These are phyloP conservation scores for Gastrodia elata DNA, from an alignment of 106 monocot species.

Conservation along the genomic window DNA sequence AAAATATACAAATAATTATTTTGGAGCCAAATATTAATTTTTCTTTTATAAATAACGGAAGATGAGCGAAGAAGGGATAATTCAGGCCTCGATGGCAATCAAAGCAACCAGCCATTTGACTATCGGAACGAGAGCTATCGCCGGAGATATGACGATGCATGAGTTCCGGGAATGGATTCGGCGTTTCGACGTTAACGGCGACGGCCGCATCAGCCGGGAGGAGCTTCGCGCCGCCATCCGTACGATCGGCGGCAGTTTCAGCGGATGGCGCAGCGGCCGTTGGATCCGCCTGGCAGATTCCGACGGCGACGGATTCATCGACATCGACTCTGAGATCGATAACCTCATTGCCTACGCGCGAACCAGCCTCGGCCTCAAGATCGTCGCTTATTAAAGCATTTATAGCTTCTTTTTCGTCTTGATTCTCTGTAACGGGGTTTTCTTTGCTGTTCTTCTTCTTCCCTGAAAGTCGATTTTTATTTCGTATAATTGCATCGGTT, in stretches of 20 bases:
- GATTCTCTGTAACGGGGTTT: too few relatives aligned
- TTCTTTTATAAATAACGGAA: too few relatives aligned
- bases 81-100: slow-evolving; percentile 1
- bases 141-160: slow-evolving; percentile 32
- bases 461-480: too few relatives aligned
- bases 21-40: too few relatives aligned
- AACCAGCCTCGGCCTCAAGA: slow-evolving; percentile 18
- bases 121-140: slow-evolving; percentile 10
- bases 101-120: neutral
- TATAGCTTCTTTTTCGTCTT: too few relatives aligned
- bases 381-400: slow-evolving; percentile 7
- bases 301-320: slow-evolving; percentile 13
- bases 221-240: slow-evolving; percentile 43
- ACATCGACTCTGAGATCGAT: slow-evolving; percentile 15
- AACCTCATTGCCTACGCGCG: slow-evolving; percentile 15
- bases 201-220: slow-evolving; percentile 44
- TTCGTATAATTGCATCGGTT: too few relatives aligned
- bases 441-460: too few relatives aligned
- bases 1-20: too few relatives aligned
- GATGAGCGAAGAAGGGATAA: neutral
- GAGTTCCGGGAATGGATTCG: slow-evolving; percentile 52
- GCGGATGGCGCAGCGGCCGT: slow-evolving; percentile 30
- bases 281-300: slow-evolving; percentile 21
- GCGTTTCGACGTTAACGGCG: slow-evolving; percentile 36
- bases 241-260: slow-evolving; percentile 25